phyloP scores from a whole-genome alignment of 2,329 filamentous ascomycete genomes.

The Zymoseptoria ardabiliae region DNA sequence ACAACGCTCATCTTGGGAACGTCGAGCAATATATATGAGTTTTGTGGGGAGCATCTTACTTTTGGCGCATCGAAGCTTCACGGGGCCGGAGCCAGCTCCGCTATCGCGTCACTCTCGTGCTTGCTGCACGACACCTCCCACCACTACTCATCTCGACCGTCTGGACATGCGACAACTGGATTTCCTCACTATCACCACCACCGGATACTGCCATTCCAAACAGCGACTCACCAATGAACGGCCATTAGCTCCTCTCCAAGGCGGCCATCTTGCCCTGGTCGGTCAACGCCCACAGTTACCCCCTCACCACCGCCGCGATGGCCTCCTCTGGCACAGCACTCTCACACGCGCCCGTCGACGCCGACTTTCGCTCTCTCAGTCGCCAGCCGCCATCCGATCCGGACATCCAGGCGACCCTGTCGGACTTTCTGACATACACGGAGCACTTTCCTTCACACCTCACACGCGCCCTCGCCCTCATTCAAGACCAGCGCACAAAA shows the following conservation, averaged over 20 bases:
- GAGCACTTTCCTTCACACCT: conserved; percentile 62
- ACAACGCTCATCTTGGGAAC: not conserved
- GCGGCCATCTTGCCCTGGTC: not conserved
- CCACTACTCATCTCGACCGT: not conserved
- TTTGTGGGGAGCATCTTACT: not conserved
- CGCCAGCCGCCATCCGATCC: conserved; percentile 42
- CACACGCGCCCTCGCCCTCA: conserved; percentile 55
- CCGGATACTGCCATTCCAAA: not conserved
- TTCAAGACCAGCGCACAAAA: conserved; percentile 44
- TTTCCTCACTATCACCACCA: not conserved
- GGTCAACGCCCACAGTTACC: not conserved
- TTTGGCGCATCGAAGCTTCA: not conserved
- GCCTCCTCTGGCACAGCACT: conserved; percentile 12
- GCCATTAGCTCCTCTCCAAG: not conserved
- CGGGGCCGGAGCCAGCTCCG: not conserved
- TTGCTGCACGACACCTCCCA: not conserved
- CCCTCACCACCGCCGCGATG: conserved; percentile 8
- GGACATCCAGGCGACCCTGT: conserved; percentile 58
- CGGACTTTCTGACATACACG: conserved; percentile 62
- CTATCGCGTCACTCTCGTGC: not conserved
- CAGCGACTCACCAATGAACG: not conserved
- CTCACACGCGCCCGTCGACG: conserved; percentile 15
- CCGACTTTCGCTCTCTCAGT: conserved; percentile 28
- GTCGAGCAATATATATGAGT: not conserved
- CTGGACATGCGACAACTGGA: not conserved